Evolutionary conservation across 768 basidiomycete genomes (phyloP).

Genomic region (Termitomyces titanicus): DNA sequence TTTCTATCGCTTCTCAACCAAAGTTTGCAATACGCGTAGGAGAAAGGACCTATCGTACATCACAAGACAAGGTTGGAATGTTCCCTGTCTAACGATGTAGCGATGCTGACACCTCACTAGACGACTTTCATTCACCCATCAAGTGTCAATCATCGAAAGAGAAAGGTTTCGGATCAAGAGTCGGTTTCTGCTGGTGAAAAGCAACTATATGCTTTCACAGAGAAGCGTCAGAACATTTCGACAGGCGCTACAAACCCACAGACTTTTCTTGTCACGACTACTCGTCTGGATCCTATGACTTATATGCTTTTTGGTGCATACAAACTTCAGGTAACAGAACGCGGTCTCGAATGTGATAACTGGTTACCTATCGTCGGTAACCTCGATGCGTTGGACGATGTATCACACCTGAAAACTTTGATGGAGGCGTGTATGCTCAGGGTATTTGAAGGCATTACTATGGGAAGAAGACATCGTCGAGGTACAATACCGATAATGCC

Average conservation of each 20-base stretch:
- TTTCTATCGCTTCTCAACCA: conserved; percentile 83
- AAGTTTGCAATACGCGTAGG: conserved; percentile 83
- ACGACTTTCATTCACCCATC: conserved; percentile 76
- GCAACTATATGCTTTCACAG: conserved; percentile 77
- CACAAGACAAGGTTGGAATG: conserved; percentile 72
- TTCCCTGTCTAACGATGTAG: not conserved
- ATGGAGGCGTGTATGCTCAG: conserved; percentile 85
- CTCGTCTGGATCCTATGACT: conserved; percentile 81
- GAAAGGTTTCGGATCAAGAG: conserved; percentile 29
- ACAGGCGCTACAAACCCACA: conserved; percentile 42
- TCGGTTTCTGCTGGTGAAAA: conserved; percentile 43
- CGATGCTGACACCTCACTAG: conserved; percentile 34
- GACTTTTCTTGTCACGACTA: conserved; percentile 76
- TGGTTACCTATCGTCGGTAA: conserved; percentile 87
- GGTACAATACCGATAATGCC: conserved; percentile 31
- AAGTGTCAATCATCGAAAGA: conserved; percentile 79
- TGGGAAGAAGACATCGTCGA: conserved; percentile 33
- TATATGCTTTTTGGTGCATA: conserved; percentile 92
- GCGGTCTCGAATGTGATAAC: conserved; percentile 81
- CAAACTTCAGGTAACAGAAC: conserved; percentile 62
- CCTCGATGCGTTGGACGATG: conserved; percentile 70
- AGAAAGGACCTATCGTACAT: conserved; percentile 66
- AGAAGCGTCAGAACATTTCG: conserved; percentile 79
- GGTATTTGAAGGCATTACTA: conserved; percentile 82
- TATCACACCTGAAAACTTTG: conserved; percentile 74